Evolutionary conservation across 1,284 basidiomycete genomes (phyloP).

Genomic region (Rhodotorula sp.): DNA sequence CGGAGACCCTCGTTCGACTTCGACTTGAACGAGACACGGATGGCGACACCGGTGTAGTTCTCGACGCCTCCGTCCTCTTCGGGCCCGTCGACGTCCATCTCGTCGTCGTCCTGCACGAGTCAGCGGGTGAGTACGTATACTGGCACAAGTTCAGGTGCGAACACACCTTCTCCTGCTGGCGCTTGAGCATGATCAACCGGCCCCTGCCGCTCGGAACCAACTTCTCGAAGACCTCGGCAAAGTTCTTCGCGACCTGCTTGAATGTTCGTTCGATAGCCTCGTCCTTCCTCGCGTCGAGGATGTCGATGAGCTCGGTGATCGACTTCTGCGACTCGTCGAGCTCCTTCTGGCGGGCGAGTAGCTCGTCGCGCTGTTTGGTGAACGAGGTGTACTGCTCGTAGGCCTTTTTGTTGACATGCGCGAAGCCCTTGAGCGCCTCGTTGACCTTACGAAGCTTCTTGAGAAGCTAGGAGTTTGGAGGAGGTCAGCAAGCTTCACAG

Average conservation of each 20-base stretch:
- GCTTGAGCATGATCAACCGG: constrained; percentile 83
- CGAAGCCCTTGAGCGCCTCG: constrained; percentile 89
- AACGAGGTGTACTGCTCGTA: constrained; percentile 98
- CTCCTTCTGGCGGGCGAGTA: constrained; percentile 80
- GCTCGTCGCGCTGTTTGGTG: constrained; percentile 92
- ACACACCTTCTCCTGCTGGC: constrained; percentile 64
- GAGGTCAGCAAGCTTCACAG: background rate
- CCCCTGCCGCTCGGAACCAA: constrained; percentile 94
- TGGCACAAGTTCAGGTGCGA: background rate
- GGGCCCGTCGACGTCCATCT: constrained; percentile 47
- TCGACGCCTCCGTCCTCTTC: constrained; percentile 71
- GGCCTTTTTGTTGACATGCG: constrained; percentile 99
- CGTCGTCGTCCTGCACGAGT: constrained; percentile 48
- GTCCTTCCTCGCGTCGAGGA: constrained; percentile 94
- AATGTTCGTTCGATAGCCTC: constrained; percentile 98
- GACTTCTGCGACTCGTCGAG: constrained; percentile 82
- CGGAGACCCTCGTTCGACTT: constrained; percentile 93
- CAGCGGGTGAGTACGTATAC: too few species aligned
- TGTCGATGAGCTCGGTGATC: constrained; percentile 91
- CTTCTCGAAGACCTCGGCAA: constrained; percentile 94
- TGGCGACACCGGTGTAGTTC: constrained; percentile 94
- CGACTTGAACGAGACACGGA: constrained; percentile 98
- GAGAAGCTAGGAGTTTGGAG: constrained; percentile 61
- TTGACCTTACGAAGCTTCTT: constrained; percentile 87
- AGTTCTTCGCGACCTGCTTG: constrained; percentile 95